Conservation (phyloP, 306 rosid genomes). For the Castanea mollissima region DNA sequence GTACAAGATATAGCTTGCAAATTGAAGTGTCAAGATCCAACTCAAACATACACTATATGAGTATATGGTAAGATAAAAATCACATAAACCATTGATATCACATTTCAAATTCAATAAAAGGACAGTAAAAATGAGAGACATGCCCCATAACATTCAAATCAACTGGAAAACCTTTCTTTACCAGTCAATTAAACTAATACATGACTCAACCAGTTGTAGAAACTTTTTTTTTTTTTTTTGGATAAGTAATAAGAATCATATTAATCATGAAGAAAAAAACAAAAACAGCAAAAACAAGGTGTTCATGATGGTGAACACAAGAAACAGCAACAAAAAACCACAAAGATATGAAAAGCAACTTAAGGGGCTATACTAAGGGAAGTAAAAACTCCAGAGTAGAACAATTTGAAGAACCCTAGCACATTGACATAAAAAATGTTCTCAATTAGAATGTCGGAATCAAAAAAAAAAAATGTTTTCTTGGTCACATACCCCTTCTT, state of each 20-base stretch:
- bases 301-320: no score
- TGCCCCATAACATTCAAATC: not conserved
- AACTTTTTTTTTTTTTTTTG: not conserved
- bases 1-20: not conserved
- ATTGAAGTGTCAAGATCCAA: not conserved
- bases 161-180: not conserved
- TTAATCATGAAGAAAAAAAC: no score
- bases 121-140: not conserved
- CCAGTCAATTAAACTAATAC: not conserved
- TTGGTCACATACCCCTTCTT: not conserved
- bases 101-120: not conserved
- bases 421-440: not conserved
- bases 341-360: no score
- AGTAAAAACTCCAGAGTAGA: no score
- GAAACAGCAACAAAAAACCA: no score
- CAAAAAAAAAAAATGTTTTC: no score
- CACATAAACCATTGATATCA: not conserved
- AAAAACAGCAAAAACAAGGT: no score
- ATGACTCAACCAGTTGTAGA: not conserved
- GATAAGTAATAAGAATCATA: no score
- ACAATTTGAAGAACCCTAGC: no score
- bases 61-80: not conserved
- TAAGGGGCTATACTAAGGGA: no score
- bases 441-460: not conserved
- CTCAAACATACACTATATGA: not conserved